Base-by-base conservation (phyloP, 164 flowering plant species). In the Stephania japonica region DNA sequence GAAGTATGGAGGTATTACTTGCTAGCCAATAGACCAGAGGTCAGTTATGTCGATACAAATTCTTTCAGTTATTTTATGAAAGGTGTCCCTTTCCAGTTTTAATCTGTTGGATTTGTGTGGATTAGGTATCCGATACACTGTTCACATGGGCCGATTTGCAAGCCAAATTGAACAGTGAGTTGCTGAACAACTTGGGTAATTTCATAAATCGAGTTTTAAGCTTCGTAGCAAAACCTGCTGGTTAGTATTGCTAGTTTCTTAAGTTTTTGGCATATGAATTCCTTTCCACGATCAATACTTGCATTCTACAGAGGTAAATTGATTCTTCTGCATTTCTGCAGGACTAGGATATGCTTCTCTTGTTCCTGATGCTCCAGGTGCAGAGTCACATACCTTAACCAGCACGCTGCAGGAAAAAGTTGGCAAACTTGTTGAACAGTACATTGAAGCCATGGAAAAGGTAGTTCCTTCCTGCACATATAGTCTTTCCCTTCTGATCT, bases 1-100 rank as follows among this genome's bases (percentile, higher is more conserved):
- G 97, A 95, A 89, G 99, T 95, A 5, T 95, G 98, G 98, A 84
- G 99, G 84, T 95, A 95, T 75, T 95, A 95, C 76, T 81, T 95
- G 82, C 83, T 95, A 42, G 86, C 92, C 23, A 93, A 93, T 83
- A 86, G 99, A 80, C 99, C 99, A 18, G 99, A 95, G 96, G 99
- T 88, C 8, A 72, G 71, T 72, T 66, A 49, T 67, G 23, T 73
- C 47, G 32, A 7, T 74, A n/a, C 24, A 10, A 56, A 19, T 16
- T 56, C 62, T 56, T 16, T 56, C 16, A n/a, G 21, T 19, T 56
- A 19, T 56, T 56, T 56, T 4, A 56, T 56, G 18, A 14, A 19
- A 42, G 11, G 10, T 5, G 9, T 26, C 14, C 42, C 16, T 74
- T 65, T 53, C 25, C 7, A 3, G 0, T 1, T 19, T 12, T 32